Base-by-base conservation (phyloP, 768 basidiomycete genomes). In the Psilocybe cyanescens region DNA sequence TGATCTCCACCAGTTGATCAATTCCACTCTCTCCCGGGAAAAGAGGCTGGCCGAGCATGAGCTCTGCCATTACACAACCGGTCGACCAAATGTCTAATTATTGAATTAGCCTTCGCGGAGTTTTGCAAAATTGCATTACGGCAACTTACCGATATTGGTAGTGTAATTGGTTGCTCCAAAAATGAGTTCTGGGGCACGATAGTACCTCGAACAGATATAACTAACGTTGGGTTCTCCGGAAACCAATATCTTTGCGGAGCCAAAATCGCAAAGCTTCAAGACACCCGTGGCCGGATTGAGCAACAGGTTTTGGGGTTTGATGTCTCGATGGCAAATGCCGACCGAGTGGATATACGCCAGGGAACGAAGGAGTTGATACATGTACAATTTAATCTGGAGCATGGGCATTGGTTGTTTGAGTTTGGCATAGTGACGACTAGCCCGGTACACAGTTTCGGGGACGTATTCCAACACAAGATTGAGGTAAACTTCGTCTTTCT, bases 331-430 rank as follows among this genome's bases (percentile, higher is more conserved):
- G 76, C 97, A 99, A 70, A 99, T 99, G 71, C 97, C 97, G 68
- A 99, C 94, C 17, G 95, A 98, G 74, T 99, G 97, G 75, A 99
- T 99, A 84, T 99, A 99, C 66, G 97, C 95, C 62, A 99, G 84
- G 14, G 97, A 99, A 63, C 97, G 94, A 66, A 99, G 83, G 68
- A 99, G 92, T 78, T 99, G 94, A 78, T 98, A 97, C 96, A 98
- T 99, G 83, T 99, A 99, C 71, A 99, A 79, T 82, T 99, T 99
- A 83, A 99, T 96, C 81, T 99, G 97, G 55, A 97, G 87, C 89
- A 95, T 98, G 31, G 97, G 97, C 97, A 99, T 99, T 61, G 94
- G 93, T 75, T 99, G 97, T 83, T 99, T 99, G 79, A 99, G 92
- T 79, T 99, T 99, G 68, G 96, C 93, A 76, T 99, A 99, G 80